Conservation (phyloP, 495 filamentous ascomycete species). For the Penicillium parvum region DNA sequence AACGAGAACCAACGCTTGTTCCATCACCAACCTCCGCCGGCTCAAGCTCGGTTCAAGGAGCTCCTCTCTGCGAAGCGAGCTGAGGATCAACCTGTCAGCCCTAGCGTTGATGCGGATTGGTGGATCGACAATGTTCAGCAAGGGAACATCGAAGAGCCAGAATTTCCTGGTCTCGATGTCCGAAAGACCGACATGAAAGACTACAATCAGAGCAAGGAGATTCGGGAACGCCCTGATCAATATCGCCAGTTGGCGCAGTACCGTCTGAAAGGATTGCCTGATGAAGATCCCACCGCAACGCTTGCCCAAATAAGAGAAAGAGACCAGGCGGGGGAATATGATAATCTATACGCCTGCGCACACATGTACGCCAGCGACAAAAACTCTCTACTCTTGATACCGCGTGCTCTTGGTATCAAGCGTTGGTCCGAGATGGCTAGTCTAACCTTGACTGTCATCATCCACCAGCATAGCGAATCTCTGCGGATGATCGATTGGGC, state of each 20-base stretch:
- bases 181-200: conserved; percentile 58
- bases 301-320: conserved; percentile 14
- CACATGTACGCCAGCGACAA: conserved; percentile 67
- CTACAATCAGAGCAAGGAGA: conserved; percentile 46
- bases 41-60: conserved; percentile 32
- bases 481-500: conserved; percentile 40
- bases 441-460: conserved; percentile 57
- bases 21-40: conserved; percentile 37
- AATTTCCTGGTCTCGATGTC: conserved; percentile 58
- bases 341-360: conserved; percentile 57
- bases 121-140: conserved; percentile 29
- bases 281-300: conserved; percentile 12
- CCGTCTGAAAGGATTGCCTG: conserved; percentile 43
- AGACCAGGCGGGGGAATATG: conserved; percentile 32
- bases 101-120: conserved; percentile 46
- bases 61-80: conserved; percentile 38
- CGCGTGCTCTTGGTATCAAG: conserved; percentile 55
- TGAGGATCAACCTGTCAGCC: conserved; percentile 34
- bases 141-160: conserved; percentile 27
- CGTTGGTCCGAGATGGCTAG: conserved; percentile 53
- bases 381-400: conserved; percentile 62
- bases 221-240: conserved; percentile 41
- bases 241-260: conserved; percentile 59
- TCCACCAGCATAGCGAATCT: conserved; percentile 47
- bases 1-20: conserved; percentile 31